These are phyloP conservation scores for Psidium friedrichsthalianum DNA, from an alignment of 345 rosid genomes.

Conservation along the genomic window DNA sequence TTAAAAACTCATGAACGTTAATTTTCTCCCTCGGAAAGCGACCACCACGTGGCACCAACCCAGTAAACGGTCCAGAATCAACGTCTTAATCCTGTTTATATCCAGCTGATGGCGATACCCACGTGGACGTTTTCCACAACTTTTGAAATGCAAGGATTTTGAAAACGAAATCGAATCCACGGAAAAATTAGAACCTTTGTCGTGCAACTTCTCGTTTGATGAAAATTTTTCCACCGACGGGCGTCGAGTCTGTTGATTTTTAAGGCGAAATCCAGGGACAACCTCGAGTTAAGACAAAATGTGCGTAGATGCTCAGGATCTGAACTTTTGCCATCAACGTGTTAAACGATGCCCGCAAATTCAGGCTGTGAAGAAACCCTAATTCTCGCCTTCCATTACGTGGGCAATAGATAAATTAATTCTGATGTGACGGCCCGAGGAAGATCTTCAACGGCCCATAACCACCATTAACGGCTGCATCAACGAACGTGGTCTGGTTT, in stretches of 20 bases:
- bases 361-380: not conserved
- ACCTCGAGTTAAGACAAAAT: not conserved
- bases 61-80: not conserved
- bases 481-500: conserved; percentile 15
- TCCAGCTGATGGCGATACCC: not conserved
- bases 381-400: not conserved
- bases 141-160: not conserved
- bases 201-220: not conserved
- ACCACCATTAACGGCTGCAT: conserved; percentile 43
- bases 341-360: not conserved
- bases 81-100: not conserved
- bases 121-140: not conserved
- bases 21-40: not conserved
- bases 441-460: conserved; percentile 14
- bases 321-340: not conserved
- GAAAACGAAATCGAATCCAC: not conserved
- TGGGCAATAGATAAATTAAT: not conserved
- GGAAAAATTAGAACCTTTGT: not conserved
- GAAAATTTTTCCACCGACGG: not conserved
- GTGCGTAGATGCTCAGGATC: not conserved
- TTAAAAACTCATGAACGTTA: not conserved
- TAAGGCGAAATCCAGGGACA: not conserved
- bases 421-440: not conserved
- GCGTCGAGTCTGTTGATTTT: not conserved
- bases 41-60: not conserved